phyloP scores from a whole-genome alignment of 192 early-diverging fungal species.

The Ramicandelaber brevisporus region DNA sequence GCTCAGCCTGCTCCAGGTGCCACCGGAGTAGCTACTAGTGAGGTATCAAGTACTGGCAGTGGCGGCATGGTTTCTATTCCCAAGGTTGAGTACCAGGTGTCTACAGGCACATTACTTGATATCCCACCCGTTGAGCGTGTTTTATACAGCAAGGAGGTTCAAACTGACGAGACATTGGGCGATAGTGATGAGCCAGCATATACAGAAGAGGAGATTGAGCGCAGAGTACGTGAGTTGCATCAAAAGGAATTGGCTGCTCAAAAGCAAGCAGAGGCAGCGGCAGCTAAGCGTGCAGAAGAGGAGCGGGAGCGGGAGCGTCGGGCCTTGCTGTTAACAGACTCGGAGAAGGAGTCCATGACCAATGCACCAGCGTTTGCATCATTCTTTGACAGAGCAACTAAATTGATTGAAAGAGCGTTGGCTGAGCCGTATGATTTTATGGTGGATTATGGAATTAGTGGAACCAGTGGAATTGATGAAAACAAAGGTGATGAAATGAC shows the following conservation, averaged over 20 bases:
- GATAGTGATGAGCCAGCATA: constrained; percentile 8
- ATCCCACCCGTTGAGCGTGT: constrained; percentile 66
- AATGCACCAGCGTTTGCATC: constrained; percentile 46
- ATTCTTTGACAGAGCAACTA: constrained; percentile 72
- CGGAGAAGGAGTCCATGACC: constrained; percentile 52
- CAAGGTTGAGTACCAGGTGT: constrained; percentile 30
- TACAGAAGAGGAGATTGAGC: constrained; percentile 14
- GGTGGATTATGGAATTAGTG: constrained; percentile 80
- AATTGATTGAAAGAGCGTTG: constrained; percentile 72
- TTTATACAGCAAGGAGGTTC: constrained; percentile 72
- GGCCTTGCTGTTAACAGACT: constrained; percentile 50
- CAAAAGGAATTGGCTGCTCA: constrained; percentile 14
- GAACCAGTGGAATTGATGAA: too few species aligned
- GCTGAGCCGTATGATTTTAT: constrained; percentile 74
- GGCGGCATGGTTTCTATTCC: constrained; percentile 2
- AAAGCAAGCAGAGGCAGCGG: constrained; percentile 8
- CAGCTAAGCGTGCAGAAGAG: constrained; percentile 32
- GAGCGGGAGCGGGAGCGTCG: constrained; percentile 25
- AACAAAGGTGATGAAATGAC: constrained; percentile 38
- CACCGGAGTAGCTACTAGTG: neutral
- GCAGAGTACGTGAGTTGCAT: constrained; percentile 14
- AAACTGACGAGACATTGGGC: constrained; percentile 23
- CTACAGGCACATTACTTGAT: constrained; percentile 60
- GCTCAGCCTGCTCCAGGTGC: neutral
- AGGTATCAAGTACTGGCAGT: neutral